Conservation (phyloP, 768 basidiomycete genomes). For the Leccinum ochraceum region DNA sequence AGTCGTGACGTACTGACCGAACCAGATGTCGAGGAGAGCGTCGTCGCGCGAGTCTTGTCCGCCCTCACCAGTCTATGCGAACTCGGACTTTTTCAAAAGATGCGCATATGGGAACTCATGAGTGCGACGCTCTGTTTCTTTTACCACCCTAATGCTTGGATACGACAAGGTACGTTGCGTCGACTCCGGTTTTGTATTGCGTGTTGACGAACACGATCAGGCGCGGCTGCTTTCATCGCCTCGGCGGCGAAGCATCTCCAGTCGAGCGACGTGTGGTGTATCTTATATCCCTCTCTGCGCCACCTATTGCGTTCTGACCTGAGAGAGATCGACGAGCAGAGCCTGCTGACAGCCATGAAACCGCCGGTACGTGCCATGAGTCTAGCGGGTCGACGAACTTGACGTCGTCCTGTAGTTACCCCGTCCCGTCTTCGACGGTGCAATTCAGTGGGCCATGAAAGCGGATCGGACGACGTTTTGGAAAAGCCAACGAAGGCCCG, state of each 20-base stretch:
- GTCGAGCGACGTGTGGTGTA: slow-evolving; percentile 93
- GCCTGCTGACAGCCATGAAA: slow-evolving; percentile 74
- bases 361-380: slow-evolving; percentile 60
- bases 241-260: slow-evolving; percentile 83
- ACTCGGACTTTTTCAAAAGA: slow-evolving; percentile 87
- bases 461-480: slow-evolving; percentile 81
- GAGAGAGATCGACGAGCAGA: slow-evolving; percentile 67
- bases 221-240: slow-evolving; percentile 85
- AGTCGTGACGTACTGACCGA: slow-evolving; percentile 7
- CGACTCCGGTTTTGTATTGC: background rate
- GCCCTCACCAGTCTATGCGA: slow-evolving; percentile 89
- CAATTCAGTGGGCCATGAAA: slow-evolving; percentile 87
- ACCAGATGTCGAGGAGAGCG: slow-evolving; percentile 91
- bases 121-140: slow-evolving; percentile 84
- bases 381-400: background rate
- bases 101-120: slow-evolving; percentile 97
- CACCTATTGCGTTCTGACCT: slow-evolving; percentile 87
- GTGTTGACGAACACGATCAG: slow-evolving; percentile 40
- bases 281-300: slow-evolving; percentile 87
- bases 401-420: slow-evolving; percentile 40
- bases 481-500: slow-evolving; percentile 52
- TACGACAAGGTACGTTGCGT: slow-evolving; percentile 73
- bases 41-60: slow-evolving; percentile 86
- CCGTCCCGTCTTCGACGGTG: slow-evolving; percentile 80
- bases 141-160: slow-evolving; percentile 96